Conservation (phyloP, 2,329 filamentous ascomycete species). For the Clonostachys rosea region DNA sequence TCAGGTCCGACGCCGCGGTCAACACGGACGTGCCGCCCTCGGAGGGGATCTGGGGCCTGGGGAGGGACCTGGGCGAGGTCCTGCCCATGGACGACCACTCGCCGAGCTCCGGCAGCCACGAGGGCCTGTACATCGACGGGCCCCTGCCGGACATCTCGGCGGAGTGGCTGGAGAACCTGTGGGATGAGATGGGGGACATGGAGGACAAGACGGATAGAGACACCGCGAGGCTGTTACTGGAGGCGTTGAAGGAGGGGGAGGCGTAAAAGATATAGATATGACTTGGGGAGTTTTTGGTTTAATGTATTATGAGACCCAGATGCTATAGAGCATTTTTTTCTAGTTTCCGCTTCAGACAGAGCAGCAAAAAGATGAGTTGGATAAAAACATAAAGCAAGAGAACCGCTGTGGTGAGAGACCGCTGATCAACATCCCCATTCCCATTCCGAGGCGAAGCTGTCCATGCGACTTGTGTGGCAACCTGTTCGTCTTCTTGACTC, state of each 20-base stretch:
- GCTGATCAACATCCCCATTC: no score
- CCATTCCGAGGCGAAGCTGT: no score
- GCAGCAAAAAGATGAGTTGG: no score
- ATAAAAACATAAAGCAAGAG: neutral
- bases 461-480: no score
- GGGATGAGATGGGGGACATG: constrained; percentile 19
- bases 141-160: constrained; percentile 15
- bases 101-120: constrained; percentile 11
- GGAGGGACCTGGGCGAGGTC: constrained; percentile 21
- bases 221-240: constrained; percentile 28
- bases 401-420: neutral
- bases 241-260: constrained; percentile 25
- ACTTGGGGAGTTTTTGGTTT: neutral
- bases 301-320: no score
- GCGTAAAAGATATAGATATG: constrained; percentile 6
- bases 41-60: constrained; percentile 20
- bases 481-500: no score
- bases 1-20: neutral
- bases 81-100: constrained; percentile 18
- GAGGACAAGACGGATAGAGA: constrained; percentile 25
- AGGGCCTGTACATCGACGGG: constrained; percentile 17
- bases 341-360: no score
- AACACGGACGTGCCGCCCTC: constrained; percentile 14
- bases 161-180: constrained; percentile 31
- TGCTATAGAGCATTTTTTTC: no score